Percentiles rank a stretch among this genome's conserved stretches.
These are phyloP conservation scores for Conticribra weissflogii DNA, from an alignment of 108 stramenopile species.

Conservation along the genomic window DNA sequence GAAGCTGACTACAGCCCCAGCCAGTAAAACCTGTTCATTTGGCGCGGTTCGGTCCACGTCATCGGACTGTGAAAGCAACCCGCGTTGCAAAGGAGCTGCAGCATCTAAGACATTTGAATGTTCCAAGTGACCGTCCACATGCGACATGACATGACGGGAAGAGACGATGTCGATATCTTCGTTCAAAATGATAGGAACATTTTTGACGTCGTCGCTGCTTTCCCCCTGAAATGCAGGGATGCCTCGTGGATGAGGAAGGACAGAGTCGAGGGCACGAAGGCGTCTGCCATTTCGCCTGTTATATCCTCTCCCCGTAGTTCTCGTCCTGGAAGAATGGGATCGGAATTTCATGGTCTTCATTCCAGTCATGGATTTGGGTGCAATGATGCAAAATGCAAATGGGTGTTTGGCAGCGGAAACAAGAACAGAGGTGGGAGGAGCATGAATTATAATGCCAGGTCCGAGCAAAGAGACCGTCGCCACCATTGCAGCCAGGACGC, in stretches of 20 bases:
- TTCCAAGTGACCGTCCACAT: no score
- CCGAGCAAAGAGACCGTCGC: no score
- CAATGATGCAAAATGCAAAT: background rate
- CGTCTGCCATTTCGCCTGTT: background rate
- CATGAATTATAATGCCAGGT: no score
- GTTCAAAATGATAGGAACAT: background rate
- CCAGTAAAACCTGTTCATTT: background rate
- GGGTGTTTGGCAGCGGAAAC: no score
- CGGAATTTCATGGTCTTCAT: background rate
- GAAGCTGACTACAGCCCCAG: background rate
- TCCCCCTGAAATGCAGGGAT: background rate
- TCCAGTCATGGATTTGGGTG: background rate
- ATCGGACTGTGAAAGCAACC: background rate
- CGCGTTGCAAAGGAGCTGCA: background rate
- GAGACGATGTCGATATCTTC: no score
- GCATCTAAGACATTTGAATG: background rate
- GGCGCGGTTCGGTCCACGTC: background rate
- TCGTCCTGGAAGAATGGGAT: background rate
- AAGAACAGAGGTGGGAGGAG: no score
- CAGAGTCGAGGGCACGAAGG: background rate
- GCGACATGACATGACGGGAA: no score
- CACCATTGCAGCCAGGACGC: no score
- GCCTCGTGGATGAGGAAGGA: background rate
- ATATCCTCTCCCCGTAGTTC: background rate
- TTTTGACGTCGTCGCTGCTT: background rate